These are phyloP conservation scores for Phytophthora pisi DNA, from an alignment of 352 stramenopile species.

Conservation along the genomic window DNA sequence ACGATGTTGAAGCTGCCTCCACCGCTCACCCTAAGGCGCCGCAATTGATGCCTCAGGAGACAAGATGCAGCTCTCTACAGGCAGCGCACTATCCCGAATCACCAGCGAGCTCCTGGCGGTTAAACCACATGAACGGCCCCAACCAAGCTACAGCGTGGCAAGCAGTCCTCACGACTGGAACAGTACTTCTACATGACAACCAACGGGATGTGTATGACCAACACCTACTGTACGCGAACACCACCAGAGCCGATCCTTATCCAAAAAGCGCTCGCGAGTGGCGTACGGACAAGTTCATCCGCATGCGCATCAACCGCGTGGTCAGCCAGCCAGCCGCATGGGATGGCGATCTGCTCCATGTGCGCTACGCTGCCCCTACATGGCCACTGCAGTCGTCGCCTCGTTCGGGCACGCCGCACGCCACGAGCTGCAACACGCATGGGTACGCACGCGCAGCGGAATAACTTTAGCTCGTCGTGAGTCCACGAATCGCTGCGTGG, in stretches of 20 bases:
- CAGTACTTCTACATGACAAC: neutral
- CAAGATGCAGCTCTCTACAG: slow-evolving; percentile 1
- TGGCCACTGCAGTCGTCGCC: slow-evolving; percentile 3
- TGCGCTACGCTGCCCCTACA: neutral
- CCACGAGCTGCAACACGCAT: slow-evolving; percentile 5
- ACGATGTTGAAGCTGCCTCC: slow-evolving; percentile 28
- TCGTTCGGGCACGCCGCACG: neutral
- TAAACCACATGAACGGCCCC: neutral
- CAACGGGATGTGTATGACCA: neutral
- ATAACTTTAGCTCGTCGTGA: neutral
- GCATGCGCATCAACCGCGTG: neutral
- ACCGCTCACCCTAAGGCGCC: neutral
- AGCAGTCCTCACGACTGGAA: neutral
- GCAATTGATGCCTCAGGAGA: neutral
- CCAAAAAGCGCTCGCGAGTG: neutral
- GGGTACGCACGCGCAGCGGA: slow-evolving; percentile 3
- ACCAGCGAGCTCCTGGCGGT: neutral
- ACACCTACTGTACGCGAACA: neutral
- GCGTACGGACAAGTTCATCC: neutral
- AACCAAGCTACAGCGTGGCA: neutral
- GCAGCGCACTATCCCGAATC: neutral
- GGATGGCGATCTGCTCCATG: neutral
- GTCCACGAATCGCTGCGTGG: neutral
- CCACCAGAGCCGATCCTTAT: neutral
- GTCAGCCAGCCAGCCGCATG: neutral